phyloP scores from a whole-genome alignment of 495 filamentous ascomycete genomes.

The Trichoderma parareesei region DNA sequence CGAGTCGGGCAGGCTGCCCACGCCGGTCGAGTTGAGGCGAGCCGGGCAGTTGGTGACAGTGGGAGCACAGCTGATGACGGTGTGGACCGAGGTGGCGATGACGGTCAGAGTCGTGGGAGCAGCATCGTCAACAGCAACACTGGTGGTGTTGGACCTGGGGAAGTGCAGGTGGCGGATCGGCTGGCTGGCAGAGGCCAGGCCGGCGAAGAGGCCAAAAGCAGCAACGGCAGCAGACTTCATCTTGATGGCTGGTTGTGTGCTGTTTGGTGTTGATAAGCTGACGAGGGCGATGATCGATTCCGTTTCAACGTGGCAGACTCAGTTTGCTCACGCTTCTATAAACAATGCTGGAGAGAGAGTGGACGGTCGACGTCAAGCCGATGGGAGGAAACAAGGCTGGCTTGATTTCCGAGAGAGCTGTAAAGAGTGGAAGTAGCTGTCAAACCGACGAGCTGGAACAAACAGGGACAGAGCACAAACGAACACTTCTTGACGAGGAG shows the following conservation, averaged over 20 bases:
- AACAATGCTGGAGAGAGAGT: constrained; percentile 20
- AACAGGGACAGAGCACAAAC: constrained; percentile 7
- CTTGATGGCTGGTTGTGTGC: constrained; percentile 21
- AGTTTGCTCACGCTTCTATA: background rate
- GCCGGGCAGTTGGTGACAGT: constrained; percentile 59
- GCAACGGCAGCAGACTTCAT: constrained; percentile 40
- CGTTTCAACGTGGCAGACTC: constrained; percentile 14
- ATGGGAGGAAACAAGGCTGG: constrained; percentile 12
- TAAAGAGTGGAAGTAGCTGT: constrained; percentile 10
- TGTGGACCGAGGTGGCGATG: constrained; percentile 49
- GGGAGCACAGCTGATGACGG: constrained; percentile 49
- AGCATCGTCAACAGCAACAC: constrained; percentile 11
- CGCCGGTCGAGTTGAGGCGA: constrained; percentile 28
- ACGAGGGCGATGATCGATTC: constrained; percentile 43
- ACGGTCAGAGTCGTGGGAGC: constrained; percentile 38
- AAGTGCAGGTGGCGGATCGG: constrained; percentile 30
- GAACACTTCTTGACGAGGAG: constrained; percentile 18
- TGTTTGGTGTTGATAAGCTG: constrained; percentile 21
- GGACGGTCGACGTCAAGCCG: constrained; percentile 19
- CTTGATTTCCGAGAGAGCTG: background rate
- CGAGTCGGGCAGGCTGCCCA: constrained; percentile 21
- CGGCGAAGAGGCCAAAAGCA: constrained; percentile 37
- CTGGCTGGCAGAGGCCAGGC: constrained; percentile 34
- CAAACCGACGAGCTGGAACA: constrained; percentile 19
- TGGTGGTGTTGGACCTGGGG: constrained; percentile 12